These are phyloP conservation scores for Leccinum subrobustum DNA, from an alignment of 1,284 basidiomycete species.

Conservation along the genomic window DNA sequence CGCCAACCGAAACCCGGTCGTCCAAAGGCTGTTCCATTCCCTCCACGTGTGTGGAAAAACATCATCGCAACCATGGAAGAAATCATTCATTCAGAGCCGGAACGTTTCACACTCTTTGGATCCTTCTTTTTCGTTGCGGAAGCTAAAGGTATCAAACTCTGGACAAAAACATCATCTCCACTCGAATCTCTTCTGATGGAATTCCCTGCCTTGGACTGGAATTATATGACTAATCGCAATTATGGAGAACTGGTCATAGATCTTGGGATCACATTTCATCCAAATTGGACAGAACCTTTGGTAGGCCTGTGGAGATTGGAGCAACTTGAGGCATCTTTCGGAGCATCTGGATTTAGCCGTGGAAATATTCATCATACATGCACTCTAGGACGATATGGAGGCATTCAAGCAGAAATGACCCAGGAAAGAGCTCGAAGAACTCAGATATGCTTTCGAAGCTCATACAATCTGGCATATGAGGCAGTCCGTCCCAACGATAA, in stretches of 20 bases:
- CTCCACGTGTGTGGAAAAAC: background rate
- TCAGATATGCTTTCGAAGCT: conserved; percentile 10
- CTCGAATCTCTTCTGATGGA: background rate
- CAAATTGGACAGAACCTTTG: too few relatives aligned
- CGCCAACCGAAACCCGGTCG: background rate
- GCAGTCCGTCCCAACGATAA: conserved; percentile 9
- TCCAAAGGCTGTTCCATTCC: too few relatives aligned
- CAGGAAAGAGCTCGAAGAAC: conserved; percentile 3
- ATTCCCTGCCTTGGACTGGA: background rate
- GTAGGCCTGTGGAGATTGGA: conserved; percentile 4
- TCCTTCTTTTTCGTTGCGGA: conserved; percentile 20
- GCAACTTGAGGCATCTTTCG: conserved; percentile 7
- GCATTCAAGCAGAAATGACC: conserved; percentile 14
- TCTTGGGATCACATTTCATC: too few relatives aligned
- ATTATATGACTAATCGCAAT: background rate
- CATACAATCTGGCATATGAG: conserved; percentile 19
- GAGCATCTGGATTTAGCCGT: background rate
- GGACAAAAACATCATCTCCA: background rate
- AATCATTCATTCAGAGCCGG: background rate
- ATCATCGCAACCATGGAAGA: background rate
- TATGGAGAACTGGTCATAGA: too few relatives aligned
- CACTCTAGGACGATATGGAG: conserved; percentile 7
- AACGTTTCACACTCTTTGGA: background rate
- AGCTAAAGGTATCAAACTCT: conserved; percentile 13
- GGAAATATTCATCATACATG: conserved; percentile 10